These are phyloP conservation scores for Coemansia sp. DNA, from an alignment of 192 early-diverging fungal species.

Conservation along the genomic window DNA sequence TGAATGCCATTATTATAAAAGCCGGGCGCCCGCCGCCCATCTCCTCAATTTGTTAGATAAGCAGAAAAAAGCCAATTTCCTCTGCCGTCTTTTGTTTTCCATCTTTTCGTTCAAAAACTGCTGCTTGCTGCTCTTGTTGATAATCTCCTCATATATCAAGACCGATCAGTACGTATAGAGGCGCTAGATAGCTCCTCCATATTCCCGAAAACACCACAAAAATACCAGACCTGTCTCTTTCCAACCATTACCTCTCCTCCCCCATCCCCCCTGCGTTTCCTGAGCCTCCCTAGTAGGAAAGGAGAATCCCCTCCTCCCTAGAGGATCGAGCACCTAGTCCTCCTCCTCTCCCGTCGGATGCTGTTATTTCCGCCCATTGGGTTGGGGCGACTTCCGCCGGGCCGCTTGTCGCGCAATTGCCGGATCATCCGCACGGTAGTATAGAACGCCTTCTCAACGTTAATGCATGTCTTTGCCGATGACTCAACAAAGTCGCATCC, in stretches of 20 bases:
- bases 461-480: slow-evolving; percentile 85
- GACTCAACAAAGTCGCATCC: slow-evolving; percentile 88
- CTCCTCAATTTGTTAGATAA: too few relatives aligned
- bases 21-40: too few relatives aligned
- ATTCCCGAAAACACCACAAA: background rate
- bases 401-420: slow-evolving; percentile 58
- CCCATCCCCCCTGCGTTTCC: background rate
- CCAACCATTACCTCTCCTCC: background rate
- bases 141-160: too few relatives aligned
- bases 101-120: too few relatives aligned
- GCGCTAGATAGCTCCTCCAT: background rate
- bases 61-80: too few relatives aligned
- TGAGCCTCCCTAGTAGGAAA: background rate
- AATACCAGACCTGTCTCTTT: background rate
- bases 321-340: slow-evolving; percentile 48
- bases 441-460: slow-evolving; percentile 88
- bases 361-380: slow-evolving; percentile 25
- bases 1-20: too few relatives aligned
- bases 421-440: slow-evolving; percentile 81
- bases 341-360: slow-evolving; percentile 50
- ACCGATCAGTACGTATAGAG: too few relatives aligned
- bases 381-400: slow-evolving; percentile 35
- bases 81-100: too few relatives aligned
- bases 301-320: slow-evolving; percentile 6
- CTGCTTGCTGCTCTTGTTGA: too few relatives aligned